Conservation (phyloP, 108 stramenopile species). For the Skeletonema menzelii region DNA sequence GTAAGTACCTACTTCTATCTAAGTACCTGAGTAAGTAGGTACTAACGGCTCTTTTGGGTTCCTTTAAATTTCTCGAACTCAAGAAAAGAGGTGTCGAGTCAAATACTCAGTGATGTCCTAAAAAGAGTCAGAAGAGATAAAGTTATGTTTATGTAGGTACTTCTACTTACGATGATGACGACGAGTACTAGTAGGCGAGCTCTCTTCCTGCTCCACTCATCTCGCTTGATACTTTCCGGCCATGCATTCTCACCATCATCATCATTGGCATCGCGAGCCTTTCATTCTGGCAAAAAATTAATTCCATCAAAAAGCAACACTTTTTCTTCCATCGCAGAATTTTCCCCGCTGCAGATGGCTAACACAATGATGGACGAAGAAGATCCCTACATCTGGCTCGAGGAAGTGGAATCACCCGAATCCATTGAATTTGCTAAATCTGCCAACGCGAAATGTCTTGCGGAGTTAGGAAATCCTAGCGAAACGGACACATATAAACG, state of each 20-base stretch:
- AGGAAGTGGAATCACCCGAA: slow-evolving; percentile 80
- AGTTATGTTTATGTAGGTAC: too few relatives aligned
- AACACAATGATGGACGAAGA: not conserved
- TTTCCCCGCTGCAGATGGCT: not conserved
- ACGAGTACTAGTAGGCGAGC: not conserved
- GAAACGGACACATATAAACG: slow-evolving; percentile 58
- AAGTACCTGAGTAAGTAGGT: too few relatives aligned
- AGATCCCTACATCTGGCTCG: slow-evolving; percentile 80
- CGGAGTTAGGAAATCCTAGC: slow-evolving; percentile 69
- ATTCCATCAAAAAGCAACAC: not conserved
- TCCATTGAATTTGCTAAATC: slow-evolving; percentile 69
- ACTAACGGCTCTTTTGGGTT: too few relatives aligned
- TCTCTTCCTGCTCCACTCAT: slow-evolving; percentile 1
- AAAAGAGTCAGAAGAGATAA: too few relatives aligned
- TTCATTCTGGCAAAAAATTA: not conserved
- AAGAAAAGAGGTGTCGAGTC: too few relatives aligned
- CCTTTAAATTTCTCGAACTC: too few relatives aligned
- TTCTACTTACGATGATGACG: not conserved
- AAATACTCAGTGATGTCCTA: too few relatives aligned
- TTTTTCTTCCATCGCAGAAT: not conserved
- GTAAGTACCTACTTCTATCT: too few relatives aligned
- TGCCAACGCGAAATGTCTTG: slow-evolving; percentile 76
- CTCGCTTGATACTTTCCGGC: not conserved
- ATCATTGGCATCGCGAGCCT: not conserved
- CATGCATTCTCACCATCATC: not conserved